Evolutionary conservation across 1,284 basidiomycete genomes (phyloP), one percentile per base, ranked within the genome.

Genomic region (Boletellus deceptivus): DNA sequence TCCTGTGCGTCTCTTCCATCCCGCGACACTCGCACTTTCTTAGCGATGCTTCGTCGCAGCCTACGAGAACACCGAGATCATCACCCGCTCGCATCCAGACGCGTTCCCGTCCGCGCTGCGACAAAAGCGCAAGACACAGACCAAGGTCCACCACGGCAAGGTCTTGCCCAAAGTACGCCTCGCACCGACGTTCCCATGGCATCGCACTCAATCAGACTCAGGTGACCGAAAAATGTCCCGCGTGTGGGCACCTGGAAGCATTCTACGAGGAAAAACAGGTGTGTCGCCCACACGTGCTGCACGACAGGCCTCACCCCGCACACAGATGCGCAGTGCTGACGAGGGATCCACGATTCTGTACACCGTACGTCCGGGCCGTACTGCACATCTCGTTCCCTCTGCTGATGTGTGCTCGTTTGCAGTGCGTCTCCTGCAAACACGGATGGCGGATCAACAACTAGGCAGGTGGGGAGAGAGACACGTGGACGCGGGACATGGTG

Each of bases 161-260:
- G 88, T 90, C 35, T 80, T 90, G 62, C 84, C 81, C 52, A 80
- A 82, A 78, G 92, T 88, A 34, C 5, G 48, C 14, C 45, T 18
- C 40, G 17, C 8, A 18, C 22, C 20, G 5, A 18, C 16, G 49
- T 55, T 37, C 11, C 5, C 29, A 3, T 6, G 22, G 10, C 9
- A 14, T 25, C 14, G 48, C 18, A n/a, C 24, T 55, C 38, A 58
- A 18, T 6, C 6, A 3, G 31, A 47, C 37, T 43, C 62, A 97
- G 90, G 91, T 93, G 34, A 85, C 90, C 48, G 96, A 98, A 70
- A 89, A 89, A 70, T 99, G 97, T 67, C 93, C 93, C 1, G 81
- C 83, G 46, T 99, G 96, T 64, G 91, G 91, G 37, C 83, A 93
- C 70, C 75, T 84, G 58, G 85, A 87, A 60, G 88, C 89, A 22